A percentile compares a stretch with the other conserved stretches of the same genome.
Conservation (phyloP, 2,329 filamentous ascomycete genomes). For the Chrysosporium keratinophilum region DNA sequence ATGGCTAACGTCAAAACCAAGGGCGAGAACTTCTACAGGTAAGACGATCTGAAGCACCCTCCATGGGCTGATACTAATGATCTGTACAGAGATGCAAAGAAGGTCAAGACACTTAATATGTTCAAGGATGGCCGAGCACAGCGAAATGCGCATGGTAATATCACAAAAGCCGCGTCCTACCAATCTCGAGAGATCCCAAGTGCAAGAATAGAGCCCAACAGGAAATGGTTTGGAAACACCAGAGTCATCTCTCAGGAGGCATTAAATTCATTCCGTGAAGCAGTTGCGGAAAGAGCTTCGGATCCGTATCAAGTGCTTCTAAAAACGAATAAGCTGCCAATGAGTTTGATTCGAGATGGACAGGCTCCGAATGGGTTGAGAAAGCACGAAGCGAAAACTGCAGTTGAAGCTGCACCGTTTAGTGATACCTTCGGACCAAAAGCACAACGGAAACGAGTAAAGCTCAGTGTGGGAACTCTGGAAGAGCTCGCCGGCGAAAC, state of each 20-base stretch:
- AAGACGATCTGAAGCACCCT: conserved; percentile 21
- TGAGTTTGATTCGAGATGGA: conserved; percentile 81
- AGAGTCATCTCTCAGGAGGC: conserved; percentile 83
- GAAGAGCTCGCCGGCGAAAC: conserved; percentile 72
- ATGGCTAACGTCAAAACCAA: conserved; percentile 87
- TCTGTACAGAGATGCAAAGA: conserved; percentile 56
- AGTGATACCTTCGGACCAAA: conserved; percentile 86
- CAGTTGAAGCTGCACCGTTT: conserved; percentile 78
- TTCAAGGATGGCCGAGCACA: conserved; percentile 77
- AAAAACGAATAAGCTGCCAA: conserved; percentile 92
- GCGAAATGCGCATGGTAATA: conserved; percentile 71
- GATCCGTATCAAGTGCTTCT: conserved; percentile 93
- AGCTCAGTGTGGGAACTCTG: conserved; percentile 72
- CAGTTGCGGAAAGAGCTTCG: conserved; percentile 78
- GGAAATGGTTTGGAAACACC: conserved; percentile 97
- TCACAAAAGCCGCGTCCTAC: conserved; percentile 72
- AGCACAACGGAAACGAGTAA: conserved; percentile 82
- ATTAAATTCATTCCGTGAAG: conserved; percentile 74
- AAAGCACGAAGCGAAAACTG: conserved; percentile 88
- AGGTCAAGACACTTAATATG: conserved; percentile 79
- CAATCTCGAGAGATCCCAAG: conserved; percentile 72
- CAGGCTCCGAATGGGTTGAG: conserved; percentile 72
- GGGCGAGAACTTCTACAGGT: conserved; percentile 97
- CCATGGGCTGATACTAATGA: conserved; percentile 7
- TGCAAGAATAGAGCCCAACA: conserved; percentile 86